Conservation (phyloP, 129 eudicot species). For the Solidago caesia region DNA sequence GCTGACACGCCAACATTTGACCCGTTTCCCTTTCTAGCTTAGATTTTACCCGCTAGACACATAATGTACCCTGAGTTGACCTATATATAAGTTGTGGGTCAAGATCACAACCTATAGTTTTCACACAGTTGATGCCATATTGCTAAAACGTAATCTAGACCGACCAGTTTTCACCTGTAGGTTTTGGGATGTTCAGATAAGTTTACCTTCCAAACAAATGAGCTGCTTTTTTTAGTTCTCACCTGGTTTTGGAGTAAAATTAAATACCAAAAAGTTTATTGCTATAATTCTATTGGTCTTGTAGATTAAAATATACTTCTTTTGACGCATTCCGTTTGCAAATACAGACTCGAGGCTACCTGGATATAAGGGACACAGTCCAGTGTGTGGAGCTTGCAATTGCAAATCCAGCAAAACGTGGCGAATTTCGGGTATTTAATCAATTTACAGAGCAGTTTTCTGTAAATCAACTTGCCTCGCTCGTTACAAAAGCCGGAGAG, state of each 20-base stretch:
- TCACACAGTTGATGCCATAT: no score
- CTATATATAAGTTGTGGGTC: no score
- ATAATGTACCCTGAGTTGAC: no score
- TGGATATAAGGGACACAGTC: conserved; percentile 93
- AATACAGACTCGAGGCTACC: conserved; percentile 89
- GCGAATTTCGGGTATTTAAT: conserved; percentile 91
- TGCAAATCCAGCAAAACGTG: conserved; percentile 92
- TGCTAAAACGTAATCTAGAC: neutral
- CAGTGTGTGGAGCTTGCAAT: conserved; percentile 94
- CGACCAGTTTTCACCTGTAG: neutral
- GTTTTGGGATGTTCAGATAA: neutral
- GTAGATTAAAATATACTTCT: neutral
- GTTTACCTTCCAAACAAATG: neutral
- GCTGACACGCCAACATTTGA: neutral
- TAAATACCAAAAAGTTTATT: neutral
- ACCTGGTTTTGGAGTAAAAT: neutral
- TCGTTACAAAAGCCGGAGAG: conserved; percentile 86
- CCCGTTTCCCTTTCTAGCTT: neutral
- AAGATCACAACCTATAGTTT: no score
- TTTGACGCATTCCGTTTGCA: conserved; percentile 18
- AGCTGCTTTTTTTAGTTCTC: neutral
- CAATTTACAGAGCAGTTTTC: conserved; percentile 97
- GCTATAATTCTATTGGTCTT: neutral
- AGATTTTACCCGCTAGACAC: no score
- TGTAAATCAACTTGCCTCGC: conserved; percentile 85